Base-by-base conservation (phyloP, 306 rosid genomes). In the Lablab purpureus region DNA sequence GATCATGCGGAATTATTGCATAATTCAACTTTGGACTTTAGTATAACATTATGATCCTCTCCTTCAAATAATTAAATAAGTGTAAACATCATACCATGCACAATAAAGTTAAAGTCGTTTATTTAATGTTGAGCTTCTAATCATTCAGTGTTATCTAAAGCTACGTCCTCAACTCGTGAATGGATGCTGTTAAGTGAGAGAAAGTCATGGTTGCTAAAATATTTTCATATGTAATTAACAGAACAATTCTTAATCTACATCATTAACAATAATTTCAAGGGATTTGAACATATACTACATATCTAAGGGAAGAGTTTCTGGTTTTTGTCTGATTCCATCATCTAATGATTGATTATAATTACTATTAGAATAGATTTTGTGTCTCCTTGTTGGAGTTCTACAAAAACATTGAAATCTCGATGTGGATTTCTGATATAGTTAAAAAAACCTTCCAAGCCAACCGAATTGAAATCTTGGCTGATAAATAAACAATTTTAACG, bases 331-430 rank as follows among this genome's bases (percentile, higher is more conserved):
- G 70, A 74, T 84, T 79, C 51, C 47, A 37, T 79, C 27, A 54
- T 62, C 40, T 19, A 67, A 75, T 79, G 63, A 74, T 78, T 78
- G 84, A 64, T 46, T 71, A 74, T 14, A 46, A 78, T 37, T 74
- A 73, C 32, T 37, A 73, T 66, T 68, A 21, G 68, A 67, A 71
- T 60, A 60, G 79, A 78, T 85, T 75, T 76, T 73, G 32, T 85
- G 85, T 69, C 72, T 12, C 84, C 71, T 41, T 76, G 22, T 71
- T 76, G 30, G 81, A 73, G 56, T 60, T 73, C 56, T 59, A 19
- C 52, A 49, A 60, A 55, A 82, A 59, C 43, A 75, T 71, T 22
- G 65, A 67, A 46, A 56, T 85, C 54, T 46, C 54, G 2, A 63
- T 14, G 43, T 82, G 13, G 6, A 74, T 74, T 54, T 45, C 45